Conservation (phyloP, 371 early-diverging fungal genomes). For the Lichtheimia ramosa region DNA sequence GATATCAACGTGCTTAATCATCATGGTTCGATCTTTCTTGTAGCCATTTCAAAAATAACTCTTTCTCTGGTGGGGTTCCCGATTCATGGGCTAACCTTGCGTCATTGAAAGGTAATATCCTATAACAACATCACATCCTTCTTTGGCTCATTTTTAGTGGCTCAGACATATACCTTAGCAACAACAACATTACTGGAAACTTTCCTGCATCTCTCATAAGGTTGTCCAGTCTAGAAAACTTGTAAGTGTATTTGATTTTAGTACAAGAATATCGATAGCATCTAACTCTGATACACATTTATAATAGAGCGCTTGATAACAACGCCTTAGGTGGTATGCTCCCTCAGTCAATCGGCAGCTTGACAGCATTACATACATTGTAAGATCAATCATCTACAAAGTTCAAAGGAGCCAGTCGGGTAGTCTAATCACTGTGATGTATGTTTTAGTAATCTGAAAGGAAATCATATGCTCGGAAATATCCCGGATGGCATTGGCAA, state of each 20-base stretch:
- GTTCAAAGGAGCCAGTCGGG: background rate
- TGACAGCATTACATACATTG: slow-evolving; percentile 24
- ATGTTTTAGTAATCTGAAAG: slow-evolving; percentile 30
- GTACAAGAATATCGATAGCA: background rate
- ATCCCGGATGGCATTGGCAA: slow-evolving; percentile 38
- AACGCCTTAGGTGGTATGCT: slow-evolving; percentile 33
- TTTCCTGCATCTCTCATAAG: slow-evolving; percentile 27
- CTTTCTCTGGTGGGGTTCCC: slow-evolving; percentile 41
- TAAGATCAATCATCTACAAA: slow-evolving; percentile 8
- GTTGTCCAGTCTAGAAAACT: slow-evolving; percentile 13
- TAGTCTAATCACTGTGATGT: background rate
- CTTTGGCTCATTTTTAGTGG: background rate
- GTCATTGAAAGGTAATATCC: slow-evolving; percentile 12
- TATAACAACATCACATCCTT: background rate
- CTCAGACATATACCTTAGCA: slow-evolving; percentile 31
- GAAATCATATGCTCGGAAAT: slow-evolving; percentile 33
- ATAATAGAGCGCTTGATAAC: slow-evolving; percentile 21
- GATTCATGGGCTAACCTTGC: slow-evolving; percentile 24
- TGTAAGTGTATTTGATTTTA: slow-evolving; percentile 20
- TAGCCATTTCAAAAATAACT: slow-evolving; percentile 49
- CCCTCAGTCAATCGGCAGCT: slow-evolving; percentile 24
- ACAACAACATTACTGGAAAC: slow-evolving; percentile 38
- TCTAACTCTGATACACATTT: background rate
- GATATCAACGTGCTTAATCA: background rate
- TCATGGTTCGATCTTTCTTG: slow-evolving; percentile 6